These are phyloP conservation scores for Exophiala dermatitidis DNA, from an alignment of 2,329 filamentous ascomycete genomes.

Conservation along the genomic window DNA sequence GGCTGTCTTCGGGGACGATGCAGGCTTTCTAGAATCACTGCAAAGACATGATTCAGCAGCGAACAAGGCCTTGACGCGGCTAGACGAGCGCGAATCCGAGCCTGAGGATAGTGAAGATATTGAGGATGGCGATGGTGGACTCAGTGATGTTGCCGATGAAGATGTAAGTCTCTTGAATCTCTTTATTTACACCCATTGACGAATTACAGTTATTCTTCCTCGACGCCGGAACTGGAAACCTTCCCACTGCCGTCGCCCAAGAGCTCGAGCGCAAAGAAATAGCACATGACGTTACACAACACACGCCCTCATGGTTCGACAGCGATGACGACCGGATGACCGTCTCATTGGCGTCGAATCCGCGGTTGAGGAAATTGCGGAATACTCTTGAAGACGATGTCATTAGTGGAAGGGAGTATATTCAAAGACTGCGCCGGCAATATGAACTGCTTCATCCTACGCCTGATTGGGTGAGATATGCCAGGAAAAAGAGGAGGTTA, in stretches of 20 bases:
- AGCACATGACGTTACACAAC: conserved; percentile 28
- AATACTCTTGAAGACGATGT: conserved; percentile 75
- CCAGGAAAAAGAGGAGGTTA: conserved; percentile 23
- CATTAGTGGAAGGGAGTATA: conserved; percentile 79
- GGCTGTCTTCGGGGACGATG: conserved; percentile 78
- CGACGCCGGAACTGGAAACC: conserved; percentile 55
- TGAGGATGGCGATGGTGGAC: conserved; percentile 41
- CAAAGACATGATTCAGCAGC: conserved; percentile 49
- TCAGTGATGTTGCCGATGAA: conserved; percentile 66
- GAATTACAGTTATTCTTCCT: conserved; percentile 64
- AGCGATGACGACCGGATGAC: conserved; percentile 87
- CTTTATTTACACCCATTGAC: conserved; percentile 2
- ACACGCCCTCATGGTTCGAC: conserved; percentile 72
- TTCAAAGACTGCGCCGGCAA: conserved; percentile 69
- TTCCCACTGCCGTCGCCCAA: conserved; percentile 29
- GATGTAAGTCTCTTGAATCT: conserved; percentile 46
- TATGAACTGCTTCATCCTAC: conserved; percentile 56
- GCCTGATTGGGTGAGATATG: conserved; percentile 52
- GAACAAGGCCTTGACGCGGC: conserved; percentile 31
- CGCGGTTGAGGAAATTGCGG: conserved; percentile 74
- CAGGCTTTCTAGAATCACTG: conserved; percentile 70
- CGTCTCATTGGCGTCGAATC: conserved; percentile 70
- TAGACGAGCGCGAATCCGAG: conserved; percentile 24
- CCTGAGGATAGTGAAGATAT: conserved; percentile 31
- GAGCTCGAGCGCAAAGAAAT: conserved; percentile 32